Evolutionary conservation across 2,329 filamentous ascomycete genomes (phyloP).

Genomic region (Scortechinia acanthostroma): DNA sequence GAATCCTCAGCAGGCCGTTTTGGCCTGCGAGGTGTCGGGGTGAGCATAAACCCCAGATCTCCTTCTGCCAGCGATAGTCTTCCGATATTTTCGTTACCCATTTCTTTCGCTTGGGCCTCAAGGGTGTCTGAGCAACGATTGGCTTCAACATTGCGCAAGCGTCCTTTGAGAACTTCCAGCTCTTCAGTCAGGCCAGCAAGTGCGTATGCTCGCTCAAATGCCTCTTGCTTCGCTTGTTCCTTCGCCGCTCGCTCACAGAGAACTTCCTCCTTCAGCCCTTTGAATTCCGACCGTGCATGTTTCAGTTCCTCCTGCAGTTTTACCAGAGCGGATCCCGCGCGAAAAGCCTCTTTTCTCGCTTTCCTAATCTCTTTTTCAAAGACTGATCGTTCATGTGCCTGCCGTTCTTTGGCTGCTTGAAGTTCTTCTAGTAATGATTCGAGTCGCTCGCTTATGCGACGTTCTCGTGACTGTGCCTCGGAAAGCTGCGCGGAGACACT

Average conservation of each 20-base stretch:
- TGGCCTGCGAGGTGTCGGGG: slow-evolving; percentile 17
- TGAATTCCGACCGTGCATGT: slow-evolving; percentile 29
- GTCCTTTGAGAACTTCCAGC: background rate
- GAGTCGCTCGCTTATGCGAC: slow-evolving; percentile 30
- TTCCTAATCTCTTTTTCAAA: slow-evolving; percentile 49
- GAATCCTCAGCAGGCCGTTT: slow-evolving; percentile 21
- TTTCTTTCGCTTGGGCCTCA: slow-evolving; percentile 19
- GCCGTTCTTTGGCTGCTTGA: slow-evolving; percentile 37
- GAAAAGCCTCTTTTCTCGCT: slow-evolving; percentile 47
- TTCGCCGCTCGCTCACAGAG: slow-evolving; percentile 34
- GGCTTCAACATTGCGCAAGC: slow-evolving; percentile 17
- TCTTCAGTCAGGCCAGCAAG: slow-evolving; percentile 27
- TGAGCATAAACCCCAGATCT: slow-evolving; percentile 17
- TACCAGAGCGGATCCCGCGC: slow-evolving; percentile 40
- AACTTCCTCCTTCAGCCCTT: slow-evolving; percentile 41
- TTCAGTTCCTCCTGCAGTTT: slow-evolving; percentile 42
- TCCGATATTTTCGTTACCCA: slow-evolving; percentile 11
- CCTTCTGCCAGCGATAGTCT: slow-evolving; percentile 17
- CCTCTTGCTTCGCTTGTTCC: slow-evolving; percentile 32
- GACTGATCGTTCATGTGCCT: slow-evolving; percentile 32
- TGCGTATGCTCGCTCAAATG: slow-evolving; percentile 34
- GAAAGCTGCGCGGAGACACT: slow-evolving; percentile 22
- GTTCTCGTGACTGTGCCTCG: slow-evolving; percentile 30
- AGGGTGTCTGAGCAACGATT: slow-evolving; percentile 20
- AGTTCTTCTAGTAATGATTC: slow-evolving; percentile 39